Conservation (phyloP, 805 yeast species). For the Kuraishia borneana region DNA sequence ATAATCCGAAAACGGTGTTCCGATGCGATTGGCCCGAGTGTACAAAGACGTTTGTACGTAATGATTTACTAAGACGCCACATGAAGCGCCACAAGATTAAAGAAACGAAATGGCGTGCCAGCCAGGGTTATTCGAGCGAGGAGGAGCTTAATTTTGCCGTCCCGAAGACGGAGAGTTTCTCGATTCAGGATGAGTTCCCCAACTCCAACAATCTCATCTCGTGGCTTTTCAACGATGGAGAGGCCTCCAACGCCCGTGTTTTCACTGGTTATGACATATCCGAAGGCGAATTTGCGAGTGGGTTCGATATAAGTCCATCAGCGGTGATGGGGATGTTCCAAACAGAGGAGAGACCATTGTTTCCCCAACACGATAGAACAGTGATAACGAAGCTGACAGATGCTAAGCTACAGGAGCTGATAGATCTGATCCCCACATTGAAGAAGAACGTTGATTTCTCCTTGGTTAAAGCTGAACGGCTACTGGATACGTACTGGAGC, state of each 20-base stretch:
- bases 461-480: constrained; percentile 14
- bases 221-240: constrained; percentile 4
- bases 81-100: constrained; percentile 26
- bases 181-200: not conserved
- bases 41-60: constrained; percentile 50
- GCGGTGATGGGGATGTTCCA: not conserved
- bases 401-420: constrained; percentile 10
- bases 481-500: constrained; percentile 37
- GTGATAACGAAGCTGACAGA: not conserved
- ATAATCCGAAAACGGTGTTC: constrained; percentile 42
- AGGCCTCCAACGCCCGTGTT: not conserved
- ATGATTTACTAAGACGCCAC: constrained; percentile 41
- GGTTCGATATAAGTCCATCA: not conserved
- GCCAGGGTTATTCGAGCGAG: not conserved
- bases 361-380: not conserved
- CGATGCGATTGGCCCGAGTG: constrained; percentile 39
- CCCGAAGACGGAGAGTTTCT: not conserved
- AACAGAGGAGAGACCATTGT: not conserved
- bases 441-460: constrained; percentile 17
- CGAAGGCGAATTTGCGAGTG: not conserved
- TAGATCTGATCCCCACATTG: constrained; percentile 14
- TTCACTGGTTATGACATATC: no score
- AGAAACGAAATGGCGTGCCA: constrained; percentile 3
- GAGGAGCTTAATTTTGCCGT: not conserved
- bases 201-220: constrained; percentile 2